Base-by-base conservation (phyloP, 2,329 filamentous ascomycete genomes). In the Alternaria sp. region DNA sequence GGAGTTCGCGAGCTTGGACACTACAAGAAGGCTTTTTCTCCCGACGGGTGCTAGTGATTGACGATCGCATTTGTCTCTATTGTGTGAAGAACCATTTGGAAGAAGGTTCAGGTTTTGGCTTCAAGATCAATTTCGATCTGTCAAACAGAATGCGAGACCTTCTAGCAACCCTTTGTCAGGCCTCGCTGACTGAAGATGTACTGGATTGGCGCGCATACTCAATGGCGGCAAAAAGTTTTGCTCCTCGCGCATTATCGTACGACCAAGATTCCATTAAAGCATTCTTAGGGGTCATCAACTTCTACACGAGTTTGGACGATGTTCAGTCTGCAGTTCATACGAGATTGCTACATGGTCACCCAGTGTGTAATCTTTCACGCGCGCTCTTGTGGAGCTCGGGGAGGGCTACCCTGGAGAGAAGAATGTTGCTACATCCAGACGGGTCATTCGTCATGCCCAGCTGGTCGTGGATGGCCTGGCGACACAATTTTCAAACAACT, bases 91-190 rank as follows among this genome's bases (percentile, higher is more conserved):
- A 13, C 12, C 1, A 0, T 1, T 30, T 1, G 1, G 28, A 30
- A 13, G 28, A 30, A 2, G 28, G 28, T 3, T 13, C n/a, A 19
- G 1, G 1, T 11, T 21, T 44, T 17, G 40, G 40, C 2, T 44
- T 11, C 10, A 44, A 44, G 10, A 0, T 3, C 12, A 30, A 1
- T 13, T 1, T 1, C 28, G 7, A 30, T 6, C 0, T 6, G 2
- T 13, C 28, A 3, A 0, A 4, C 12, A 13, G 2, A 1, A 30
- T 30, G 12, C 12, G 3, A 30, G 0, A 0, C 1, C 12, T 30
- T 21, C 1, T 21, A 10, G 17, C 10, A 19, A 17, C 6, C 40
- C n/a, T 44, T 0, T 17, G 40, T 11, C 12, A 13, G 13, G 28
- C 12, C 12, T 30, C 28, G 12, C 11, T 3, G 12, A 30, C 11